Percentiles rank a stretch among this genome's conserved stretches.
These are phyloP conservation scores for Leishmania martiniquensis DNA, from an alignment of 208 protist genomes.

Conservation along the genomic window DNA sequence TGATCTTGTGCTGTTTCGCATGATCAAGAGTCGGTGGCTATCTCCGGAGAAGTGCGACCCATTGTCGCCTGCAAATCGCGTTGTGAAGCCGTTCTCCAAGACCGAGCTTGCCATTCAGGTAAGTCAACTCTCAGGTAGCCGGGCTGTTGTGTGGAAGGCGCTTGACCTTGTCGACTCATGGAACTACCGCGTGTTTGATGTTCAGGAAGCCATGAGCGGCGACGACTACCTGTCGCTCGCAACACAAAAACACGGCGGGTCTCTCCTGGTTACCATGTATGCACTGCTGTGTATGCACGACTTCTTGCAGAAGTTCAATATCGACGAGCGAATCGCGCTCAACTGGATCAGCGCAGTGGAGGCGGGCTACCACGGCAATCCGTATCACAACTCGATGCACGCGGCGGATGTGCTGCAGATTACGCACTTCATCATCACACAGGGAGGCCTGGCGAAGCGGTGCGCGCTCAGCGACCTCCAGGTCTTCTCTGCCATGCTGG, in stretches of 20 bases:
- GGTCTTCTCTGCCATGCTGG: constrained; percentile 88
- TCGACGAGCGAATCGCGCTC: constrained; percentile 87
- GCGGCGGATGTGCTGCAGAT: constrained; percentile 92
- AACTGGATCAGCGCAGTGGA: constrained; percentile 92
- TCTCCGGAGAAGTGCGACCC: constrained; percentile 47
- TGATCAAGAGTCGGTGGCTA: constrained; percentile 87
- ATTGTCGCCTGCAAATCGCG: constrained; percentile 48
- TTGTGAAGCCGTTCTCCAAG: constrained; percentile 71
- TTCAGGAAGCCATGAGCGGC: constrained; percentile 78
- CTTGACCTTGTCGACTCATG: constrained; percentile 84
- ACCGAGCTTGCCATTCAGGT: constrained; percentile 48
- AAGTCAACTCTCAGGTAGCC: constrained; percentile 40
- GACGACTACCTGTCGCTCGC: constrained; percentile 72
- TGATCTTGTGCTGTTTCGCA: constrained; percentile 69
- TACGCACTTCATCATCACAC: constrained; percentile 83
- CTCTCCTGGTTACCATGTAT: constrained; percentile 90
- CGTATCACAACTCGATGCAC: constrained; percentile 95
- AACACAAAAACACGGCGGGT: constrained; percentile 65
- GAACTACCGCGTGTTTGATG: constrained; percentile 87
- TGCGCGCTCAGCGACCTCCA: constrained; percentile 84
- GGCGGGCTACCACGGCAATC: constrained; percentile 92
- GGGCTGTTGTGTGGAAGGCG: constrained; percentile 60
- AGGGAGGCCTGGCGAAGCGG: constrained; percentile 70
- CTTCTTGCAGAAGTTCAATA: constrained; percentile 90
- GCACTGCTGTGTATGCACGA: constrained; percentile 85